phyloP scores from a whole-genome alignment of 345 rosid species.

The Moringa oleifera region DNA sequence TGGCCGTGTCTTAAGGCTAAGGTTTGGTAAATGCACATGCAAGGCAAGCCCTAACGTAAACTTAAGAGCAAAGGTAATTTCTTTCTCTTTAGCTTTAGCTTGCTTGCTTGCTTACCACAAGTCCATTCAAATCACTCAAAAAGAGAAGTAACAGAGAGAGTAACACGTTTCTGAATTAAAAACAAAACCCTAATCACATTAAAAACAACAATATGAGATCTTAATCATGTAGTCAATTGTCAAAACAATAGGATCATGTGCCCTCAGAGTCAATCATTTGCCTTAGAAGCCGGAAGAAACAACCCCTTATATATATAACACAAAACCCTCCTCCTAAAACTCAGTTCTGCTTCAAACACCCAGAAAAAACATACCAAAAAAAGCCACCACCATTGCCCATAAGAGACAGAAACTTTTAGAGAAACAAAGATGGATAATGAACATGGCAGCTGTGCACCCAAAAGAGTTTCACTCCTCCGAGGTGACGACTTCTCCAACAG shows the following conservation, averaged over 20 bases:
- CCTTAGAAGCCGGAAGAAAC: slow-evolving; percentile 17
- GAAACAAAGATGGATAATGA: slow-evolving; percentile 19
- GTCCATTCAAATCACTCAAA: slow-evolving; percentile 24
- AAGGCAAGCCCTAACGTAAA: slow-evolving; percentile 38
- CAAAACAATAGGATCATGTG: slow-evolving; percentile 22
- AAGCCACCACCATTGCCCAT: slow-evolving; percentile 7
- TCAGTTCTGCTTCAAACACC: not conserved
- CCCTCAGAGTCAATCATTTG: slow-evolving; percentile 18
- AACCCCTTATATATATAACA: not conserved
- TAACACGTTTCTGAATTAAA: slow-evolving; percentile 3
- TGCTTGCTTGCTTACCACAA: slow-evolving; percentile 20
- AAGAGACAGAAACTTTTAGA: not conserved
- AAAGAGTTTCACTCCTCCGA: slow-evolving; percentile 28
- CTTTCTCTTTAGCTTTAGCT: too few species aligned
- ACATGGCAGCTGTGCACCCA: slow-evolving; percentile 8
- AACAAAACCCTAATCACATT: slow-evolving; percentile 16
- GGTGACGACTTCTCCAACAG: slow-evolving; percentile 33
- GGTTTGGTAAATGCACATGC: slow-evolving; percentile 50
- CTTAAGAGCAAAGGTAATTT: slow-evolving; percentile 32
- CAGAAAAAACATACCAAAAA: slow-evolving; percentile 1
- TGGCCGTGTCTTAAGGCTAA: slow-evolving; percentile 38
- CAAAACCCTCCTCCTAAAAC: not conserved
- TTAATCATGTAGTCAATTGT: too few species aligned
- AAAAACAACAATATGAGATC: too few species aligned
- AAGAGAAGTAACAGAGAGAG: slow-evolving; percentile 23